Percentiles rank a stretch among this genome's conserved stretches.
Conservation (phyloP, 2,329 filamentous ascomycete species). For the Endoconidiophora laricicola region DNA sequence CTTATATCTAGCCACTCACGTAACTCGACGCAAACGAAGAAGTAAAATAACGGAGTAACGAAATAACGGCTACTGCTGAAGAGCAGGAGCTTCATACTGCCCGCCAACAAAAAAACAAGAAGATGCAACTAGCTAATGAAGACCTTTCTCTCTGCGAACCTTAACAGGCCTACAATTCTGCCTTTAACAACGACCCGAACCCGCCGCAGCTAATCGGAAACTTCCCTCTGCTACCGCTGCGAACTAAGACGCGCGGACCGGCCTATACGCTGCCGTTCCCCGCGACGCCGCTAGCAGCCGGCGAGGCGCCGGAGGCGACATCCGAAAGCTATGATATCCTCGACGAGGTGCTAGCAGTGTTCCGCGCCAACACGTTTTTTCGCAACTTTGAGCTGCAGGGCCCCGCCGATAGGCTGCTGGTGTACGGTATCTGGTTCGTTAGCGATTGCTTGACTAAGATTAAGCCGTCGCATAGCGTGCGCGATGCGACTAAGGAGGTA, state of each 20-base stretch:
- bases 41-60: too few species aligned
- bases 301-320: slow-evolving; percentile 60
- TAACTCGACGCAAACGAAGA: too few species aligned
- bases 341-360: slow-evolving; percentile 81
- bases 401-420: slow-evolving; percentile 78
- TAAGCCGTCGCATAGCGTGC: slow-evolving; percentile 50
- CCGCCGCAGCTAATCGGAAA: slow-evolving; percentile 54
- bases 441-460: slow-evolving; percentile 84
- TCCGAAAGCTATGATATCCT: slow-evolving; percentile 90
- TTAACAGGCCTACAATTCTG: slow-evolving; percentile 81
- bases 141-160: not conserved
- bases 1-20: too few species aligned
- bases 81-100: too few species aligned
- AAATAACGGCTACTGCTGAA: too few species aligned
- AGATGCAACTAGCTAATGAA: too few species aligned
- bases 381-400: slow-evolving; percentile 99
- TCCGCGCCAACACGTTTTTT: slow-evolving; percentile 97
- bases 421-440: slow-evolving; percentile 92
- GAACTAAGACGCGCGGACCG: slow-evolving; percentile 88
- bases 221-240: slow-evolving; percentile 85
- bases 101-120: too few species aligned
- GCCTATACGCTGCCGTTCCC: slow-evolving; percentile 63
- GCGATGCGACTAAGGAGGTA: slow-evolving; percentile 53
- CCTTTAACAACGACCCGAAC: slow-evolving; percentile 75
- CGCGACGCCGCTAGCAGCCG: slow-evolving; percentile 37